A percentile compares a stretch with the other conserved stretches of the same genome.
These are phyloP conservation scores for Globisporangium solare DNA, from an alignment of 352 stramenopile genomes.

Conservation along the genomic window DNA sequence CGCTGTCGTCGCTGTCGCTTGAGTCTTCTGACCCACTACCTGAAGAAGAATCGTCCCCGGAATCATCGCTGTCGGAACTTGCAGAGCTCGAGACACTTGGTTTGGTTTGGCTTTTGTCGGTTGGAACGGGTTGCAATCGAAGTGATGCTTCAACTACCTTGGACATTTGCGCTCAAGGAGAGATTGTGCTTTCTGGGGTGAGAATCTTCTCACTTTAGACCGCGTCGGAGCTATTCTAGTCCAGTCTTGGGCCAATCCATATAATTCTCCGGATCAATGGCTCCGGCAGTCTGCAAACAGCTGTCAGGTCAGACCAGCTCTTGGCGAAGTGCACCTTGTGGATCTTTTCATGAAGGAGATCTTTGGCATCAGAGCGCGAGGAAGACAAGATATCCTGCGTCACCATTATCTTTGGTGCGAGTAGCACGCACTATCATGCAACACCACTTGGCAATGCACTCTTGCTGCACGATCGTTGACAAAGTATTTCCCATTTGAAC, in stretches of 20 bases:
- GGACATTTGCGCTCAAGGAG: not conserved
- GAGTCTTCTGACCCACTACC: slow-evolving; percentile 23
- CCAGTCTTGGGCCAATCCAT: too few species aligned
- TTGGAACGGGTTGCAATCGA: not conserved
- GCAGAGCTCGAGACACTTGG: not conserved
- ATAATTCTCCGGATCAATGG: not conserved
- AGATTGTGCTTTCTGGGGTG: not conserved
- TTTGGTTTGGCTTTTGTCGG: not conserved
- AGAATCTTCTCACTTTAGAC: not conserved
- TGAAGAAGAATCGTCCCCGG: slow-evolving; percentile 12
- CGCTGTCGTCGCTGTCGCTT: slow-evolving; percentile 28
- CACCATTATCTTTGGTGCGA: not conserved
- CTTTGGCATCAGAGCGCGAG: not conserved
- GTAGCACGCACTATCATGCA: too few species aligned
- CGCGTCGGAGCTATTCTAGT: too few species aligned
- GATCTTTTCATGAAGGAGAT: not conserved
- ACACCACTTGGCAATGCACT: too few species aligned
- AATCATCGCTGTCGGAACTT: slow-evolving; percentile 5
- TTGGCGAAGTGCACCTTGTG: not conserved
- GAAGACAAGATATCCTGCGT: not conserved
- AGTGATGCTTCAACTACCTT: not conserved
- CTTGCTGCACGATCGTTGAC: not conserved
- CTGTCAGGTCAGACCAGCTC: not conserved
- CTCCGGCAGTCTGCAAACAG: not conserved
- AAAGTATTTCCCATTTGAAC: slow-evolving; percentile 1